Conservation (phyloP, 306 rosid species). For the Macrotyloma uniflorum region DNA sequence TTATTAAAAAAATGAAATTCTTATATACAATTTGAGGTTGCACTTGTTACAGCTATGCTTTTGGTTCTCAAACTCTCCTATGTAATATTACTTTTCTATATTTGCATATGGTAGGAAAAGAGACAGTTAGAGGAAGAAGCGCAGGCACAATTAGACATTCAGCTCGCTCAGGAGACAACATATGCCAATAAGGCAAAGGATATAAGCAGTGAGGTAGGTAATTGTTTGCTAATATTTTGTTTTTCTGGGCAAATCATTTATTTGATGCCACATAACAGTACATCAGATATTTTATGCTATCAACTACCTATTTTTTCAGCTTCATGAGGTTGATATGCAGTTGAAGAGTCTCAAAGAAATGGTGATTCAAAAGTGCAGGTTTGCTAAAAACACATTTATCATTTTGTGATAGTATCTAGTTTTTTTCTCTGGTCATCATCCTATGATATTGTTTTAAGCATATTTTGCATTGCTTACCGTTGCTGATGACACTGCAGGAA, state of each 20-base stretch:
- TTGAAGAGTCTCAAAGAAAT: constrained; percentile 65
- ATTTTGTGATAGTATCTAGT: not conserved
- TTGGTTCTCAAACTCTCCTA: not conserved
- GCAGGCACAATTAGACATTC: constrained; percentile 60
- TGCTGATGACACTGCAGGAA: constrained; percentile 47
- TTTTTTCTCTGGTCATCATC: not conserved
- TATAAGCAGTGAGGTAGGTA: constrained; percentile 64
- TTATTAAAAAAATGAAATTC: not conserved
- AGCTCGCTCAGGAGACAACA: constrained; percentile 70
- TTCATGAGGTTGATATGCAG: constrained; percentile 59
- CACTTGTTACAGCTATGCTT: not conserved
- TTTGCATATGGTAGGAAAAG: constrained; percentile 59
- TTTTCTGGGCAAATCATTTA: constrained; percentile 27
- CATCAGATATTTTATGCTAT: constrained; percentile 32
- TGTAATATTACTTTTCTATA: constrained; percentile 14
- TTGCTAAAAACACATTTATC: constrained; percentile 34
- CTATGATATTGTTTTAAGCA: constrained; percentile 4
- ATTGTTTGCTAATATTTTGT: constrained; percentile 36
- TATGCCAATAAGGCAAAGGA: constrained; percentile 80
- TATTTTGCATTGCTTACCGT: constrained; percentile 16
- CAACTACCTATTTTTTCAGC: constrained; percentile 55
- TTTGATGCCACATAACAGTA: constrained; percentile 25
- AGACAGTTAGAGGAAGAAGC: constrained; percentile 69
- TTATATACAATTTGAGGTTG: constrained; percentile 10
- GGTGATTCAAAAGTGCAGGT: constrained; percentile 86